Base-by-base conservation (phyloP, 2,329 filamentous ascomycete genomes). In the Trichophyton rubrum region DNA sequence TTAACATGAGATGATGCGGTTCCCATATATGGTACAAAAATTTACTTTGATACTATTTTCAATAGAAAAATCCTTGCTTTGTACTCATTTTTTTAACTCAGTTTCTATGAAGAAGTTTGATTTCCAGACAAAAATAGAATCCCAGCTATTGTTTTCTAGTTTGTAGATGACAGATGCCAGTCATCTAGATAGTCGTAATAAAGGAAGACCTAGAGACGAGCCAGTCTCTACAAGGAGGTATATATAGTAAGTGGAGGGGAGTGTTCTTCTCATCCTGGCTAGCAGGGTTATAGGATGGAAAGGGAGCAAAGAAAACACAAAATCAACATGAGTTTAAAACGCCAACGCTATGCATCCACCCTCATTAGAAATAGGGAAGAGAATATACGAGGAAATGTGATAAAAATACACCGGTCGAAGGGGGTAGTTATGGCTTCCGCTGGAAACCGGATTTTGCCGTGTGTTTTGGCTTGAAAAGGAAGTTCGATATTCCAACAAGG, bases 271-370 rank as follows among this genome's bases (percentile, higher is more conserved):
- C 30, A 33, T 27, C 27, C 22, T 15, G 30, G 8, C 45, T 27
- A 24, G 15, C 13, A 24, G 15, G 5, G n/a, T 8, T 17, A 27
- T 27, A 11, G 49, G 7, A 33, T 27, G n/a, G 5, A 27, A 22
- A 53, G 5, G 20, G 20, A 24, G 56, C 11, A 35, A 43, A 41
- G 27, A 27, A 58, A 24, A n/a, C 13, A 27, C n/a, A 41, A 24
- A 30, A 24, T 43, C 33, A 20, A 35, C 33, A 35, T 35, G 20
- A 30, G 24, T 58, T 58, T 35, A 41, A 43, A 57, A 57, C 55
- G 55, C 55, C 55, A 57, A 17, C 40, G 55, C 55, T 57, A 57
- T 57, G 55, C 55, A 57, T 57, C 55, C 24, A n/a, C 27, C 49
- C 55, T 43, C 40, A 43, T 43, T 5, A 17, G 7, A n/a, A 11